Conservation (phyloP, 768 basidiomycete species). For the Lactarius vividus region DNA sequence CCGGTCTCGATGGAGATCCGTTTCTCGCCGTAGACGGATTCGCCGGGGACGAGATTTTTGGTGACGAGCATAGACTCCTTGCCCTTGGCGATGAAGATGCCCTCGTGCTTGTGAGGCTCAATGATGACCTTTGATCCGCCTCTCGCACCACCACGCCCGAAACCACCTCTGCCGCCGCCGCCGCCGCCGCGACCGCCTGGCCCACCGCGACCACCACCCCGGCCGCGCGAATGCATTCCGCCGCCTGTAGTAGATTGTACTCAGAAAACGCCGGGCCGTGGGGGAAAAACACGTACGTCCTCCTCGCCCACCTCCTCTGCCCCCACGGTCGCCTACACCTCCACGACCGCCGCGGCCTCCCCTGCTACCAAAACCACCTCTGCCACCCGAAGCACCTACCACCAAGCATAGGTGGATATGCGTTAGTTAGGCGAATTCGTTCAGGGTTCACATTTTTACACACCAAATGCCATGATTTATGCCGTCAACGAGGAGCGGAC, state of each 20-base stretch:
- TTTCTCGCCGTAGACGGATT: conserved; percentile 98
- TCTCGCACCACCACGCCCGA: conserved; percentile 71
- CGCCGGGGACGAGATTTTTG: conserved; percentile 96
- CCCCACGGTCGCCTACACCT: conserved; percentile 39
- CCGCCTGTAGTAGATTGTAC: conserved; percentile 15
- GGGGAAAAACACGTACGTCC: conserved; percentile 27
- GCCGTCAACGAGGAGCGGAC: conserved; percentile 5
- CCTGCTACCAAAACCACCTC: conserved; percentile 50
- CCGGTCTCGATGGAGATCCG: conserved; percentile 82
- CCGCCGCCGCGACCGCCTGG: conserved; percentile 38
- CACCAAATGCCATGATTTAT: conserved; percentile 36
- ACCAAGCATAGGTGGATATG: conserved; percentile 5
- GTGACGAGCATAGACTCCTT: conserved; percentile 98
- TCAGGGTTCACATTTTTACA: not conserved
- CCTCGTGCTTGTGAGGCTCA: conserved; percentile 92
- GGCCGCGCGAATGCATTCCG: conserved; percentile 35
- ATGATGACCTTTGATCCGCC: conserved; percentile 89
- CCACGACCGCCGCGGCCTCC: conserved; percentile 32
- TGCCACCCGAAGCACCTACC: conserved; percentile 64
- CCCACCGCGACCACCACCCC: conserved; percentile 42
- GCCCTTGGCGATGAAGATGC: conserved; percentile 95
- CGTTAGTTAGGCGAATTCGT: not conserved
- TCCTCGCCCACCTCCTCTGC: conserved; percentile 34
- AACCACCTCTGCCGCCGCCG: conserved; percentile 54
- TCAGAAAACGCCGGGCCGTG: not conserved